These are phyloP conservation scores for Sphaerostilbella broomeana DNA, from an alignment of 2,329 filamentous ascomycete genomes.

Conservation along the genomic window DNA sequence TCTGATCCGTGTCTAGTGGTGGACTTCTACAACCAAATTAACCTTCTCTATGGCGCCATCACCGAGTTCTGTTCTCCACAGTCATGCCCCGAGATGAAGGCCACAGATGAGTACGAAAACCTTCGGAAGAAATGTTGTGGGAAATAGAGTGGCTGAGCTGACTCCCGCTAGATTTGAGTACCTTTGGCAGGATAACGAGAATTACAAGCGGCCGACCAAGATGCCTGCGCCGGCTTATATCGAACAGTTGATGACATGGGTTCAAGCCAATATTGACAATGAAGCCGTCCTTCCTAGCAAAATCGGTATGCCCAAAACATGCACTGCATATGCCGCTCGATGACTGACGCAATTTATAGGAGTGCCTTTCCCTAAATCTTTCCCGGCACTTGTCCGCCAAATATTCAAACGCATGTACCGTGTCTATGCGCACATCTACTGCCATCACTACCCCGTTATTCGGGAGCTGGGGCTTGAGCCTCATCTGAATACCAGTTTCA, in stretches of 20 bases:
- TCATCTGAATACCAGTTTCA: slow-evolving; percentile 98
- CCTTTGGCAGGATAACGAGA: slow-evolving; percentile 93
- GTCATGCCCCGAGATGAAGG: slow-evolving; percentile 98
- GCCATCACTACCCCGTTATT: slow-evolving; percentile 97
- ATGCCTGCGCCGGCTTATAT: slow-evolving; percentile 97
- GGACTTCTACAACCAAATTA: slow-evolving; percentile 99
- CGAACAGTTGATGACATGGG: slow-evolving; percentile 95
- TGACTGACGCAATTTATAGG: slow-evolving; percentile 40
- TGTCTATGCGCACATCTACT: slow-evolving; percentile 99
- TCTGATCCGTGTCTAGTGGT: slow-evolving; percentile 59
- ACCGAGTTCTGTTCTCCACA: slow-evolving; percentile 98
- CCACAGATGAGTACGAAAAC: slow-evolving; percentile 83
- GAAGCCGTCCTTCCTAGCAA: slow-evolving; percentile 91
- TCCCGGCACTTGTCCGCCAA: slow-evolving; percentile 80
- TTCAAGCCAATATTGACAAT: slow-evolving; percentile 92
- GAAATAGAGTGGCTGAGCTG: neutral
- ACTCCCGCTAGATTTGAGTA: slow-evolving; percentile 72
- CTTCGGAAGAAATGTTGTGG: neutral
- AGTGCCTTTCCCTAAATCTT: slow-evolving; percentile 90
- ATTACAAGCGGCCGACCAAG: slow-evolving; percentile 93
- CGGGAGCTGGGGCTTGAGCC: slow-evolving; percentile 92
- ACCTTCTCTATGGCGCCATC: slow-evolving; percentile 95
- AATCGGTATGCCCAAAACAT: slow-evolving; percentile 53
- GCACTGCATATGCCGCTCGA: neutral
- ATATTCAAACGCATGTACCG: slow-evolving; percentile 99